Evolutionary conservation across 768 basidiomycete species (phyloP).

Genomic region (Tylopilus sp.): DNA sequence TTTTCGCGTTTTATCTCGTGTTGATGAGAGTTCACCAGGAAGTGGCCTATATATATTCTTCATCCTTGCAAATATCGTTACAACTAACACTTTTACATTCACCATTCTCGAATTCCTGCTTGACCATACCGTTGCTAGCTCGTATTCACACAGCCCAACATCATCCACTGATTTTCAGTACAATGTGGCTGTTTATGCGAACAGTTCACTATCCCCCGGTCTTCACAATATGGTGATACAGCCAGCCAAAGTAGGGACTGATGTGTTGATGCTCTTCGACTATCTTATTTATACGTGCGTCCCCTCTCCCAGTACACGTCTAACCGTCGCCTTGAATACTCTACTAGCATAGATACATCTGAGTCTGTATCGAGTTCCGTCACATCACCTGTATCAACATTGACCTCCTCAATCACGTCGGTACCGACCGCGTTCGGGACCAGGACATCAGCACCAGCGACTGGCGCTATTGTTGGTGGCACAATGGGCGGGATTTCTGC

Average conservation of each 20-base stretch:
- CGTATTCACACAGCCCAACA: constrained; percentile 1
- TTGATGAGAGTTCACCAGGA: background rate
- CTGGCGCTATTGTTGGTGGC: constrained; percentile 7
- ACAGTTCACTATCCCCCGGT: constrained; percentile 1
- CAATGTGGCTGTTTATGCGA: constrained; percentile 14
- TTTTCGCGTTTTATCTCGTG: too few relatives aligned
- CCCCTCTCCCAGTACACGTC: background rate
- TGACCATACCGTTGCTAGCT: background rate
- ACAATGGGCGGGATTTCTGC: constrained; percentile 3
- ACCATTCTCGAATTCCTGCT: constrained; percentile 8
- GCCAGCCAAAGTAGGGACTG: background rate
- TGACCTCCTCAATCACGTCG: background rate
- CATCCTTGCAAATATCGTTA: constrained; percentile 9
- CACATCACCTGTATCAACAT: background rate
- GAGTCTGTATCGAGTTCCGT: background rate
- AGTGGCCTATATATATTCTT: constrained; percentile 19
- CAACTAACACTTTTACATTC: background rate
- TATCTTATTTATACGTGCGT: constrained; percentile 19
- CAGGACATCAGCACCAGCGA: background rate
- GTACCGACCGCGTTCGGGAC: background rate
- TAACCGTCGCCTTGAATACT: background rate
- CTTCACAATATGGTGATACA: constrained; percentile 9
- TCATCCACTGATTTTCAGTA: constrained; percentile 6
- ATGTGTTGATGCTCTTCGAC: constrained; percentile 14
- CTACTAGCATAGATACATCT: constrained; percentile 3